Conservation (phyloP, 805 yeast species). For the Pichia phayaonensis region DNA sequence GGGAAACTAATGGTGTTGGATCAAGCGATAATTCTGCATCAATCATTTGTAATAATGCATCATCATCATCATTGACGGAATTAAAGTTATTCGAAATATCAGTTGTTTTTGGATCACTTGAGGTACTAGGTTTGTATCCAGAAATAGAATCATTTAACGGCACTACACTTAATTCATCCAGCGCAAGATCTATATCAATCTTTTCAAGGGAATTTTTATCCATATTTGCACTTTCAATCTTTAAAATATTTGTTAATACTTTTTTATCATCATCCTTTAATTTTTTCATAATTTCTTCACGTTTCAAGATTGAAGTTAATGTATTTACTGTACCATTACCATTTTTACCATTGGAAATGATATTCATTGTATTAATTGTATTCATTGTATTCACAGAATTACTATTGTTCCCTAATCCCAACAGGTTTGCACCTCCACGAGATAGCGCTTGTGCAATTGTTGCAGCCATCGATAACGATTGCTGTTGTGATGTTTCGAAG, state of each 20-base stretch:
- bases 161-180: not conserved
- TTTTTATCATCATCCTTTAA: constrained; percentile 7
- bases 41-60: constrained; percentile 6
- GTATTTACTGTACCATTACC: not conserved
- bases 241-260: not conserved
- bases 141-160: not conserved
- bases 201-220: not conserved
- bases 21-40: constrained; percentile 9
- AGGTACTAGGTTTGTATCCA: not conserved
- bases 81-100: not conserved
- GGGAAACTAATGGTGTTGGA: constrained; percentile 4
- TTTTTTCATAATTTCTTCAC: constrained; percentile 8
- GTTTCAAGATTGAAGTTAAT: constrained; percentile 2
- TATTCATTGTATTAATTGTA: not conserved
- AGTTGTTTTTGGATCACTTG: not conserved
- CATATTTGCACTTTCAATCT: not conserved
- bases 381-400: constrained; percentile 1
- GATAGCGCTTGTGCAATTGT: constrained; percentile 7
- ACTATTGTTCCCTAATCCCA: constrained; percentile 5
- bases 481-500: not conserved
- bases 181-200: not conserved
- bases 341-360: not conserved
- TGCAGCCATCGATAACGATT: constrained; percentile 6
- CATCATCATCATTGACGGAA: not conserved
- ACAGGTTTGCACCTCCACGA: constrained; percentile 2